These are phyloP conservation scores for Boletus sp. DNA, from an alignment of 768 basidiomycete genomes.

Conservation along the genomic window DNA sequence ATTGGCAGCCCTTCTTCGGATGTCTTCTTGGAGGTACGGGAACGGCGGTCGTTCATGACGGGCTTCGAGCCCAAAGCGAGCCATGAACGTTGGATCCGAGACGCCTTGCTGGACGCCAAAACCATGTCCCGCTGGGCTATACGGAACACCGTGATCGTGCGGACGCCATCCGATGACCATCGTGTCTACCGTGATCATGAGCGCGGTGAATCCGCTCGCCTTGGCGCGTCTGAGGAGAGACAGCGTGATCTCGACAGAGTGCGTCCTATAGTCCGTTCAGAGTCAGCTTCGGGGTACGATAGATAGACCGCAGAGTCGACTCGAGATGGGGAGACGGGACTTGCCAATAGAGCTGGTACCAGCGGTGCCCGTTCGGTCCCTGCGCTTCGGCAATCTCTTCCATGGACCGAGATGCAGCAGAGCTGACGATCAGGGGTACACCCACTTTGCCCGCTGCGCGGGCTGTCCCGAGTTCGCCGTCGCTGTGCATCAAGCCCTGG, in stretches of 20 bases:
- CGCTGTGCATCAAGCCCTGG: constrained; percentile 45
- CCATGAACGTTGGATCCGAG: constrained; percentile 49
- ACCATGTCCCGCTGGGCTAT: constrained; percentile 37
- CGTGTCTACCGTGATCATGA: constrained; percentile 46
- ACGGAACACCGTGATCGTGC: constrained; percentile 38
- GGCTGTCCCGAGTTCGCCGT: constrained; percentile 44
- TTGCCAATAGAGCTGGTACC: constrained; percentile 51
- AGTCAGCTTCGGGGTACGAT: neutral
- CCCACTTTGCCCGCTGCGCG: constrained; percentile 44
- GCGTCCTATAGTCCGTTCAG: constrained; percentile 31
- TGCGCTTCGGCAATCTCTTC: constrained; percentile 48
- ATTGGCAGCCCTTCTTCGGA: constrained; percentile 20
- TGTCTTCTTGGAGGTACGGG: constrained; percentile 33
- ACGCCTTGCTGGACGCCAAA: constrained; percentile 39
- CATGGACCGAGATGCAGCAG: constrained; percentile 41
- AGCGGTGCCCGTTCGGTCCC: constrained; percentile 39
- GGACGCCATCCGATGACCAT: constrained; percentile 44
- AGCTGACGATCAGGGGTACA: constrained; percentile 36
- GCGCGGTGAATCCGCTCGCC: constrained; percentile 37
- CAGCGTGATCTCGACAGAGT: constrained; percentile 34
- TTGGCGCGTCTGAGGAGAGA: constrained; percentile 44
- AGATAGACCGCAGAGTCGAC: neutral
- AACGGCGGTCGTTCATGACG: constrained; percentile 31
- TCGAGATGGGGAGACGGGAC: neutral
- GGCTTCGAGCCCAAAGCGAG: constrained; percentile 26